Evolutionary conservation across 176 grass and related monocot genomes (phyloP).

Genomic region (Bothriochloa decipiens): DNA sequence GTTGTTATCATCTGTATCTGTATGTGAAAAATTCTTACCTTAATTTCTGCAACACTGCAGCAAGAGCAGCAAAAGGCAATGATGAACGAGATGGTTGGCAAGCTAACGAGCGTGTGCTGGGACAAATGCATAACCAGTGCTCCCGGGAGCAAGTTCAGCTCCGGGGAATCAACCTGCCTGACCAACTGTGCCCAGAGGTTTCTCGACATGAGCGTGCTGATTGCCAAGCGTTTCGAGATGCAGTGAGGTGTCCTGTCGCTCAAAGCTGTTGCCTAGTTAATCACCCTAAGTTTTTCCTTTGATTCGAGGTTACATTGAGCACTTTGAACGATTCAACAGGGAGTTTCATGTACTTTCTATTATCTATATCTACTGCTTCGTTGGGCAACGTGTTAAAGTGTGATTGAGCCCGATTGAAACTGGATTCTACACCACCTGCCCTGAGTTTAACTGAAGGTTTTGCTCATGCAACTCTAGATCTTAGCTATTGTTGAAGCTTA

Average conservation of each 20-base stretch:
- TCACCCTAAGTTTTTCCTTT: neutral
- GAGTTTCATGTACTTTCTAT: neutral
- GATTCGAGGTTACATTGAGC: neutral
- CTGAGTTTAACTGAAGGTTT: neutral
- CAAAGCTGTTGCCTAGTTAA: neutral
- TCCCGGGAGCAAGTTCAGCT: constrained; percentile 85
- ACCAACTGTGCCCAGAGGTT: constrained; percentile 75
- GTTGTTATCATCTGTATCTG: neutral
- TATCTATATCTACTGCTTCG: neutral
- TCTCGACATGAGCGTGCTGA: constrained; percentile 74
- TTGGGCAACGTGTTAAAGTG: neutral
- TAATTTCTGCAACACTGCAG: constrained; percentile 46
- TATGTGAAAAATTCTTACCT: constrained; percentile 10
- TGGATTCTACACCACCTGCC: neutral
- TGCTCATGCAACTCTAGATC: neutral
- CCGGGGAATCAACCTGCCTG: constrained; percentile 71
- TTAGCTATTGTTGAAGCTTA: neutral
- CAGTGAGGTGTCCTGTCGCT: constrained; percentile 28
- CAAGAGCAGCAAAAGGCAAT: constrained; percentile 86
- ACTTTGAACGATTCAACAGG: neutral
- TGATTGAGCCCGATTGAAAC: neutral
- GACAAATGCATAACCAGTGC: constrained; percentile 89
- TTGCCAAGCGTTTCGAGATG: constrained; percentile 70
- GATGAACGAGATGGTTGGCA: constrained; percentile 79
- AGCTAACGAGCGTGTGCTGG: constrained; percentile 77